Base-by-base conservation (phyloP, 805 yeast genomes). In the Komagataella kurtzmanii region DNA sequence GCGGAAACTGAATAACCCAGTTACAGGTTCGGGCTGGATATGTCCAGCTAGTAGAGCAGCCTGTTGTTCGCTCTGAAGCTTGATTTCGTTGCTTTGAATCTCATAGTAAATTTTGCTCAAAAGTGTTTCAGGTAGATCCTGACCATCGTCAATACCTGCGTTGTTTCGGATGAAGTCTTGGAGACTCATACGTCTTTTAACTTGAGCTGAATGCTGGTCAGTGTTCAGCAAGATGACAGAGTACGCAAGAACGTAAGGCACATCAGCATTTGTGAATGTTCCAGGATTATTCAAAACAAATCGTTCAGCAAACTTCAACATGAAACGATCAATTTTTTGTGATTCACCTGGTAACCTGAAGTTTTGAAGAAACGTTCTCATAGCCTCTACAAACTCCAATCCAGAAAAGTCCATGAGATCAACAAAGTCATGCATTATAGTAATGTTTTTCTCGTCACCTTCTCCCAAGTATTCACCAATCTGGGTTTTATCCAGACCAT, bases 291-390 rank as follows among this genome's bases (percentile, higher is more conserved):
- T 97, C 56, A 85, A 81, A 19, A 83, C 82, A 62, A 83, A 93
- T 57, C 95, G 76, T 66, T 88, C 96, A 4, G 99, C 99, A 71
- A 95, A 95, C 62, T 93, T 91, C 64, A 93, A 77, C 97, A 95
- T 88, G 63, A 83, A 88, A 59, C 99, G 77, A 72, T 93, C 99
- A 63, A 93, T 91, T 62, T 93, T 91, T 69, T 93, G 99, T 4
- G 97, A 90, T 68, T 93, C 99, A 50, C 99, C 99, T 2, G 99
- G 99, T 54, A 93, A 75, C 64, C 99, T 76, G 69, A 93, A 95
- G 49, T 80, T 75, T 62, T 95, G 99, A 54, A 93, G 73, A 61
- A 88, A 88, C 14, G 69, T 72, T 57, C 99, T 77, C 70, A 93
- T 71, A 0, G 98, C 95, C 58, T 84, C 95, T 14, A 90, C 89